These are phyloP conservation scores for Wickerhamiella sorbophila DNA, from an alignment of 805 yeast genomes.

Conservation along the genomic window DNA sequence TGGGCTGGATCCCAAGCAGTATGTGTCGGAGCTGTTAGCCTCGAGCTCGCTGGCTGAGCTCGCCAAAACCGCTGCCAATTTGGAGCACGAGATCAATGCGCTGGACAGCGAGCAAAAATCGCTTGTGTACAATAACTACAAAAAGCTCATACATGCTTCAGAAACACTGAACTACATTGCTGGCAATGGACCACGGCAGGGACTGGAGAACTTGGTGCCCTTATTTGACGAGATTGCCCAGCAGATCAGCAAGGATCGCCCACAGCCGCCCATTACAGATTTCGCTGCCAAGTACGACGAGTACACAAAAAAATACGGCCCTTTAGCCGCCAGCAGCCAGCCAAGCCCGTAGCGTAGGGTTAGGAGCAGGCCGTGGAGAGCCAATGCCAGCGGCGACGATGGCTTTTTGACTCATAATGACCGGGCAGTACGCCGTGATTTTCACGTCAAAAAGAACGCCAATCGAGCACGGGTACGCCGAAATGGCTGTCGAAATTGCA, in stretches of 20 bases:
- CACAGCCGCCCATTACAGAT: not conserved
- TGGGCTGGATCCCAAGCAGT: conserved; percentile 16
- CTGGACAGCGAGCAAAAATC: conserved; percentile 28
- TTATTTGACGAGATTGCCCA: conserved; percentile 9
- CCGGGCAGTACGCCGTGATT: not conserved
- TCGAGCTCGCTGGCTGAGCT: conserved; percentile 16
- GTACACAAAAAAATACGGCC: not conserved
- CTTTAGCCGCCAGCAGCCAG: not conserved
- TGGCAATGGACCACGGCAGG: conserved; percentile 15
- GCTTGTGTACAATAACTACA: conserved; percentile 27
- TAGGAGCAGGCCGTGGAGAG: no score
- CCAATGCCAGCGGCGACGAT: no score
- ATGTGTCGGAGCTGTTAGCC: conserved; percentile 12
- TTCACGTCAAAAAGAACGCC: conserved; percentile 1
- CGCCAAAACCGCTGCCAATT: conserved; percentile 18
- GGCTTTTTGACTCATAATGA: no score
- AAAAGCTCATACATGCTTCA: conserved; percentile 25
- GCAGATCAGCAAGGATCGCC: not conserved
- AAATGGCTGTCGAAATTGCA: conserved; percentile 1
- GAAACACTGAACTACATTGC: conserved; percentile 21
- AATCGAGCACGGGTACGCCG: conserved; percentile 4
- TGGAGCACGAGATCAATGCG: conserved; percentile 20
- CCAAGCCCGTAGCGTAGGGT: no score
- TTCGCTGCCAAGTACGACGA: not conserved
- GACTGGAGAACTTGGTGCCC: conserved; percentile 7